Percentiles rank a stretch among this genome's conserved stretches.
Evolutionary conservation across 306 rosid genomes (phyloP).

Genomic region (Prunus padus): DNA sequence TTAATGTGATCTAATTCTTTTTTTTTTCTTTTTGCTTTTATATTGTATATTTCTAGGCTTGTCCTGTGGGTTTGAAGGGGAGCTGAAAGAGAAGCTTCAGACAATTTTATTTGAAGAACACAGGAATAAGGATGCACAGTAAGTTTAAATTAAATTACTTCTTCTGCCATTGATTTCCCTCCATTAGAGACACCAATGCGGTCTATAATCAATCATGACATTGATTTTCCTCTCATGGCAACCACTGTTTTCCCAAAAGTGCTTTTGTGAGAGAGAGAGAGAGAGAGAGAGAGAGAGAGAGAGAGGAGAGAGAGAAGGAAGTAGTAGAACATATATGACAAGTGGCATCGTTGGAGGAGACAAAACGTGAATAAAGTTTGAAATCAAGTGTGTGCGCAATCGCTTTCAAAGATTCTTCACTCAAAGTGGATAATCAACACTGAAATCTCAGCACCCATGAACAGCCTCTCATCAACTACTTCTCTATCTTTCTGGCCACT

Average conservation of each 20-base stretch:
- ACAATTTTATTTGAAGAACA: constrained; percentile 60
- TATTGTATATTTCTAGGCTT: constrained; percentile 33
- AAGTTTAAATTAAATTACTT: constrained; percentile 31
- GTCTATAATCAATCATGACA: too few relatives aligned
- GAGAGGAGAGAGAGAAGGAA: neutral
- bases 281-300: too few relatives aligned
- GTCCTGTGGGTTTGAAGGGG: constrained; percentile 55
- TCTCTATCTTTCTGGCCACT: too few relatives aligned
- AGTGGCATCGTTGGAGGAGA: constrained; percentile 36
- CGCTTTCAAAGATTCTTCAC: too few relatives aligned
- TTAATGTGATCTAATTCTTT: neutral
- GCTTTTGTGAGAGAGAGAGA: too few relatives aligned
- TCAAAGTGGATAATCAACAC: too few relatives aligned
- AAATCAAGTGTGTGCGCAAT: constrained; percentile 5
- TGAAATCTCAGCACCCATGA: too few relatives aligned
- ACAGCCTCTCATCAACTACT: too few relatives aligned
- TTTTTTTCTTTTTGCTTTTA: neutral
- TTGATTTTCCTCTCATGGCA: constrained; percentile 29
- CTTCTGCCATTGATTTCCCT: neutral
- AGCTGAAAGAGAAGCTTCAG: constrained; percentile 64
- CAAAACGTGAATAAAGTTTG: constrained; percentile 25
- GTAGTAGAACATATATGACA: constrained; percentile 26
- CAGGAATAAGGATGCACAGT: constrained; percentile 63
- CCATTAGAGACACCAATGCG: too few relatives aligned
- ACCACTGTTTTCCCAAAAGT: constrained; percentile 46